These are phyloP conservation scores for Lactarius akahatsu DNA, from an alignment of 768 basidiomycete species.

Conservation along the genomic window DNA sequence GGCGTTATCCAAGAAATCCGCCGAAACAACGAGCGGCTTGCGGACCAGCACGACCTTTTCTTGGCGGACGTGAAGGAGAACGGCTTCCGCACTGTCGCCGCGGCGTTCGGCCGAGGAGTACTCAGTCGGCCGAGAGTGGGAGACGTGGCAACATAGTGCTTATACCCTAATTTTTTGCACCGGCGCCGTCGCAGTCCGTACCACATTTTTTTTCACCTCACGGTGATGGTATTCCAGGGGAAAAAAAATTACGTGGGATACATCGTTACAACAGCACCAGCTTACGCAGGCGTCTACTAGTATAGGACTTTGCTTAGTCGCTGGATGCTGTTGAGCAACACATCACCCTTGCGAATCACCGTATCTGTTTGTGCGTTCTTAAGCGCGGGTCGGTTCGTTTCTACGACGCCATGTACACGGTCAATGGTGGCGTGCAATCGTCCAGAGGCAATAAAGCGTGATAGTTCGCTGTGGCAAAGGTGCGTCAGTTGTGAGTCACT, in stretches of 20 bases:
- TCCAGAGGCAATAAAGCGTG: conserved; percentile 85
- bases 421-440: conserved; percentile 88
- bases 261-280: neutral
- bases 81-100: conserved; percentile 70
- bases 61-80: conserved; percentile 67
- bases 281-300: conserved; percentile 36
- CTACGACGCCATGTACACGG: conserved; percentile 91
- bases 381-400: conserved; percentile 74
- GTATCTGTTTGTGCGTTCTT: conserved; percentile 90
- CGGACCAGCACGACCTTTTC: conserved; percentile 80
- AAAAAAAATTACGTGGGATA: conserved; percentile 3
- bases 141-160: conserved; percentile 20
- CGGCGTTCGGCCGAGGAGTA: conserved; percentile 67
- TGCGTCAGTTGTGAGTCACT: conserved; percentile 8
- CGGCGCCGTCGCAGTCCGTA: neutral
- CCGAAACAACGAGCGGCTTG: conserved; percentile 78
- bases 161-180: neutral
- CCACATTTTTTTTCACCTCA: neutral
- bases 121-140: conserved; percentile 39
- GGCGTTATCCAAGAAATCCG: conserved; percentile 88
- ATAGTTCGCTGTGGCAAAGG: conserved; percentile 64
- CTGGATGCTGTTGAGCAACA: conserved; percentile 84
- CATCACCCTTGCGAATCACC: conserved; percentile 91
- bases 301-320: conserved; percentile 86
- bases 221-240: neutral